Percentiles rank a stretch among this genome's conserved stretches.
Conservation (phyloP, 2,329 filamentous ascomycete genomes). For the Nannizziopsis barbatae region DNA sequence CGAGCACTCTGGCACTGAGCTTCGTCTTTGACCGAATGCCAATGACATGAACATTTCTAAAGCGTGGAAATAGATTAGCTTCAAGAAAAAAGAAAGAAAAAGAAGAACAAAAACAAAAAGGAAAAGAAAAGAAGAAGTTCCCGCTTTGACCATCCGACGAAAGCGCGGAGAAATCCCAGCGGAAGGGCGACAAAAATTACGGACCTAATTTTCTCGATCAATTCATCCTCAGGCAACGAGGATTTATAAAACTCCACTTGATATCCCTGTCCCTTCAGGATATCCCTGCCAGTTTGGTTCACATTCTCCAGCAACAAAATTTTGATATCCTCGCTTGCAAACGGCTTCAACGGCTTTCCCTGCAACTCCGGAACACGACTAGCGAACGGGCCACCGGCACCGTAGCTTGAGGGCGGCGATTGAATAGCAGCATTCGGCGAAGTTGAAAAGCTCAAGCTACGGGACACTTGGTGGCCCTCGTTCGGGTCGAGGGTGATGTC, state of each 20-base stretch:
- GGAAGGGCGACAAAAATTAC: conserved; percentile 23
- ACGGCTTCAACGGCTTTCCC: conserved; percentile 77
- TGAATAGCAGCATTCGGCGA: conserved; percentile 67
- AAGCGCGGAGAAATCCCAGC: too few relatives aligned
- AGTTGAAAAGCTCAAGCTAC: conserved; percentile 57
- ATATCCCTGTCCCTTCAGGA: conserved; percentile 76
- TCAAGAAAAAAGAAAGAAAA: background rate
- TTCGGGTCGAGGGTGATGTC: conserved; percentile 27
- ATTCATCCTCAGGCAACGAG: conserved; percentile 79
- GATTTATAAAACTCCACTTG: conserved; percentile 88
- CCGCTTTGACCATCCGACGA: too few relatives aligned
- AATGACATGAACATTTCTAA: conserved; percentile 86
- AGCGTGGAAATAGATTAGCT: background rate
- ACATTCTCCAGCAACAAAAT: conserved; percentile 93
- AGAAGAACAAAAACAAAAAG: background rate
- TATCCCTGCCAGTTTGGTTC: conserved; percentile 77
- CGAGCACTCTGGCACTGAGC: conserved; percentile 71
- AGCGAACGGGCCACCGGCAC: conserved; percentile 30
- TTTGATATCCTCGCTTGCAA: conserved; percentile 91
- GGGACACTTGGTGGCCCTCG: conserved; percentile 39
- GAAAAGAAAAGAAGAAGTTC: too few relatives aligned
- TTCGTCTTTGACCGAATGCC: conserved; percentile 98
- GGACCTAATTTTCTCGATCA: conserved; percentile 92
- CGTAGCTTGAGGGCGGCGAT: conserved; percentile 57
- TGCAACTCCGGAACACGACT: conserved; percentile 26